A percentile compares a stretch with the other conserved stretches of the same genome.
Evolutionary conservation across 148 eudicot species (phyloP).

Genomic region (Salicornia ramosissima): DNA sequence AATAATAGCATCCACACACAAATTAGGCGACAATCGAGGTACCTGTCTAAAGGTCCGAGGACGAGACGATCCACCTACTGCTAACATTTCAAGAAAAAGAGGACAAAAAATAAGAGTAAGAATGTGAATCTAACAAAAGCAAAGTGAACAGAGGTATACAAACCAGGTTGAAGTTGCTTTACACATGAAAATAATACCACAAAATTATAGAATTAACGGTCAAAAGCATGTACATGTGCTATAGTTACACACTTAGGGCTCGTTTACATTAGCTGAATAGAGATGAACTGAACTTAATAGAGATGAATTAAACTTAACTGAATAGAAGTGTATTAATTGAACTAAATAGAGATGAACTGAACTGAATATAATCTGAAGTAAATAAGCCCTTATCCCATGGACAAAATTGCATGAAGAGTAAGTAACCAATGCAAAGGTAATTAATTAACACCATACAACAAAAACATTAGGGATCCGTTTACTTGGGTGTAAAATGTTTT

Average conservation of each 20-base stretch:
- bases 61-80: slow-evolving; percentile 69
- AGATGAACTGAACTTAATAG: no score
- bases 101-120: not conserved
- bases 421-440: no score
- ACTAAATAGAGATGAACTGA: no score
- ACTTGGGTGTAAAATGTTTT: no score
- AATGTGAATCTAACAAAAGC: not conserved
- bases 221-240: not conserved
- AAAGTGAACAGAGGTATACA: not conserved
- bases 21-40: slow-evolving; percentile 2
- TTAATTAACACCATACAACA: no score
- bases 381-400: no score
- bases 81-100: slow-evolving; percentile 20
- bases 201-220: not conserved
- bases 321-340: no score
- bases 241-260: not conserved
- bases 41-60: slow-evolving; percentile 84
- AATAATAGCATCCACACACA: not conserved
- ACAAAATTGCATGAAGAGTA: no score
- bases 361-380: no score
- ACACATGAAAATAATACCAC: not conserved
- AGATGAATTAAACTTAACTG: no score
- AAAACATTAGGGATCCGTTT: no score
- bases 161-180: not conserved
- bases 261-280: no score